phyloP scores from a whole-genome alignment of 306 rosid genomes.

The Prunus armeniaca region DNA sequence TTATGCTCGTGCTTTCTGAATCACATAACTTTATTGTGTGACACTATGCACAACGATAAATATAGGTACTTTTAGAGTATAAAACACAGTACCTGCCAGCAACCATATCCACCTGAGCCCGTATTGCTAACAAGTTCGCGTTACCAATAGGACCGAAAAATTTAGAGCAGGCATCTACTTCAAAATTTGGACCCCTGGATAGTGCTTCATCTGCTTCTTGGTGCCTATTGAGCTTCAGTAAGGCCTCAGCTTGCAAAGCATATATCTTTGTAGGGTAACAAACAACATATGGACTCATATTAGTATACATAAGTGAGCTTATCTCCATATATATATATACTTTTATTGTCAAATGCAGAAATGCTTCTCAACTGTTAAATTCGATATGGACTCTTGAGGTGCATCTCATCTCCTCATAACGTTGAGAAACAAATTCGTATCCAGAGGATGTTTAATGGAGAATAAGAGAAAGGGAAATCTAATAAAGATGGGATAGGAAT shows the following conservation, averaged over 20 bases:
- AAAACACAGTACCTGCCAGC: constrained; percentile 54
- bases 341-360: too few species aligned
- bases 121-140: constrained; percentile 56
- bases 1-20: too few species aligned
- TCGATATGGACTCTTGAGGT: neutral
- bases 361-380: too few species aligned
- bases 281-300: neutral
- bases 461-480: neutral
- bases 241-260: constrained; percentile 79
- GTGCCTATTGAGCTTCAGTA: constrained; percentile 66
- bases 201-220: constrained; percentile 74
- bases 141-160: constrained; percentile 75
- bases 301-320: neutral
- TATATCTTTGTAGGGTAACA: constrained; percentile 50
- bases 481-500: neutral
- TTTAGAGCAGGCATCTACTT: constrained; percentile 57
- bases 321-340: neutral
- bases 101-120: constrained; percentile 65
- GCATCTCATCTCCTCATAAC: neutral
- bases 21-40: too few species aligned
- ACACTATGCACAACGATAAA: neutral
- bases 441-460: neutral
- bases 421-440: neutral
- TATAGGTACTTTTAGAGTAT: neutral
- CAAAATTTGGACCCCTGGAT: constrained; percentile 59